Evolutionary conservation across 1,284 basidiomycete species (phyloP), one percentile per base, ranked within the genome.

Genomic region (Cryptococcus sp.): DNA sequence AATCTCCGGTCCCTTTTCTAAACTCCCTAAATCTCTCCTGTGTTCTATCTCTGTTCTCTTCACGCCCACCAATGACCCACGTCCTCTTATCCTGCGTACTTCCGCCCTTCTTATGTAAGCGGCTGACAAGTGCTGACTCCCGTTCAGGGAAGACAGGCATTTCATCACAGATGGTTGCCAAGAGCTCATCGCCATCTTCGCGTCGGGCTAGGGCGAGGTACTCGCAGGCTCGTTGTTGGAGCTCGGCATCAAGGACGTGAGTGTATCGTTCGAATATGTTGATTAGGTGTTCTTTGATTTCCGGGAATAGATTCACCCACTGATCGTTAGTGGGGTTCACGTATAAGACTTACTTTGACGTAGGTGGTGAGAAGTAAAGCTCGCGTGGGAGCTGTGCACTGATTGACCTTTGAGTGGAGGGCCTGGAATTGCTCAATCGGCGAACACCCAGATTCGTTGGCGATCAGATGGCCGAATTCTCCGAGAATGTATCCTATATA

Each of bases 91-190:
- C 92, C 60, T 88, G 88, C 11, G 87, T 87, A 64, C 92, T 88
- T 3, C 86, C 86, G 39, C 90, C 86, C 70, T 93, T 93, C 64
- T 84, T 85, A 67, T 94, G 89, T 39, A 98, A 76, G 36, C 91
- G 82, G 53, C 82, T 87, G 39, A 96, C 78, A 16, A 98, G 80
- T 7, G 93, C 86, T 54, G 91, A 97, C 61, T 91, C 88, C 47
- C 93, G 85, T 52, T 96, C 88, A 1, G 93, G 91, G 80, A 97
- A 99, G 0, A 94, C 91, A 5, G 96, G 96, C 86, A 99, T 98
- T 77, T 98, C 96, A 71, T 98, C 96, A 74, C 93, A 98, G 13
- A 98, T 85, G 52, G 88, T 88, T 69, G 93, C 89, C 49, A 99
- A 78, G 39, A 98, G 80, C 64, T 93, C 92, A 66, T 98, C 92